Evolutionary conservation across 345 rosid genomes (phyloP).

Genomic region (Pugionium cornutum): DNA sequence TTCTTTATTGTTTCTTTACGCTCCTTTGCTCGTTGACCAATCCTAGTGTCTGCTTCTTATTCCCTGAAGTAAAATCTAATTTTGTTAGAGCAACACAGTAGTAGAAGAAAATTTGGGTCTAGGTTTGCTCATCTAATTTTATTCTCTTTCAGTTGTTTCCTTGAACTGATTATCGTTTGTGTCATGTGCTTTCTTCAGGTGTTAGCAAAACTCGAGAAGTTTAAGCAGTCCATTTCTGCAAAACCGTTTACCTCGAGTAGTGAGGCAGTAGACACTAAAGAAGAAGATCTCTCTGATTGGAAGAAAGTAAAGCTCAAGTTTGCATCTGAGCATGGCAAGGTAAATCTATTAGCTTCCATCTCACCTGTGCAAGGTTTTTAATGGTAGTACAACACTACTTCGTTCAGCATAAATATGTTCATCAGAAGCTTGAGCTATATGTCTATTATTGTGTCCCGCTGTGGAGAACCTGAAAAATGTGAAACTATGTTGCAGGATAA

Average conservation of each 20-base stretch:
- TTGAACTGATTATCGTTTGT: conserved; percentile 12
- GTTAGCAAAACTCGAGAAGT: conserved; percentile 71
- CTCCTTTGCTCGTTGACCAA: conserved; percentile 21
- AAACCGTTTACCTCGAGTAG: conserved; percentile 47
- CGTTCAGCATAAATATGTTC: background rate
- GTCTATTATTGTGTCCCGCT: background rate
- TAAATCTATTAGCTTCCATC: conserved; percentile 36
- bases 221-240: conserved; percentile 57
- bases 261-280: conserved; percentile 44
- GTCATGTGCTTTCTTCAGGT: conserved; percentile 47
- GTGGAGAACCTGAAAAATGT: conserved; percentile 9
- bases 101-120: background rate
- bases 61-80: no score
- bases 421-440: conserved; percentile 12
- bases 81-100: conserved; percentile 9
- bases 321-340: conserved; percentile 71
- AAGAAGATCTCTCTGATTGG: conserved; percentile 82
- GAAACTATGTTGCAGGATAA: conserved; percentile 53
- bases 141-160: no score
- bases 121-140: background rate
- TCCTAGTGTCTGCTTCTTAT: no score
- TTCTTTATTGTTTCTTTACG: conserved; percentile 8
- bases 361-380: background rate
- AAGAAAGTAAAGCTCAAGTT: conserved; percentile 57
- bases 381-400: conserved; percentile 3